Evolutionary conservation across 2,329 filamentous ascomycete genomes (phyloP).

Genomic region (Alternaria novae-zelandiae): DNA sequence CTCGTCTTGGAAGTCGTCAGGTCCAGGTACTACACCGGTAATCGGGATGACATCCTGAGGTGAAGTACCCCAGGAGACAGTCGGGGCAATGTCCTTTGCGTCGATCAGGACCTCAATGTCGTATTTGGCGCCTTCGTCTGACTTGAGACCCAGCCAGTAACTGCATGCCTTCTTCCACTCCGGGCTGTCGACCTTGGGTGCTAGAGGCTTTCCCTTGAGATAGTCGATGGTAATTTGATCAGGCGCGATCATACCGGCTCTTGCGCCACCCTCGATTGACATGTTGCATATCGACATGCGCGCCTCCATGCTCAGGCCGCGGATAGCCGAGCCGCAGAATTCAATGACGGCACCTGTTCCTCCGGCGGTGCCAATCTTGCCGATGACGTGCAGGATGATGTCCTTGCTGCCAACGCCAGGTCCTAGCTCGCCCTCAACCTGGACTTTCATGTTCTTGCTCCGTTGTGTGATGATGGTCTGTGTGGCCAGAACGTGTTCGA

Average conservation of each 20-base stretch:
- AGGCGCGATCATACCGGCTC: conserved; percentile 95
- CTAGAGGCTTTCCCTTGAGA: conserved; percentile 87
- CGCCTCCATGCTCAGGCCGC: conserved; percentile 89
- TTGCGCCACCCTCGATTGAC: conserved; percentile 94
- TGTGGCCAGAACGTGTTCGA: conserved; percentile 96
- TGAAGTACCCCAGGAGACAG: conserved; percentile 95
- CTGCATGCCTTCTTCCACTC: conserved; percentile 88
- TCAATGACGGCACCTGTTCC: conserved; percentile 95
- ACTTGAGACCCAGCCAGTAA: conserved; percentile 87
- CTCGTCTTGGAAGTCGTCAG: conserved; percentile 82
- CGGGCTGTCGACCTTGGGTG: conserved; percentile 80
- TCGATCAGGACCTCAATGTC: conserved; percentile 90
- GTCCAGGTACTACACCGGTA: conserved; percentile 86
- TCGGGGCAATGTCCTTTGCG: conserved; percentile 90
- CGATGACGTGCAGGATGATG: conserved; percentile 90
- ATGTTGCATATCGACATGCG: conserved; percentile 99
- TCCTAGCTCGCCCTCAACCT: conserved; percentile 88
- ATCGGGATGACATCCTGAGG: conserved; percentile 97
- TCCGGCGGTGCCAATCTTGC: conserved; percentile 91
- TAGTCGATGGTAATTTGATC: conserved; percentile 95
- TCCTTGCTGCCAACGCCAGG: conserved; percentile 97
- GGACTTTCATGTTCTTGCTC: conserved; percentile 98
- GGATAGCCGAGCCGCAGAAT: conserved; percentile 94
- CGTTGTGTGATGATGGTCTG: conserved; percentile 93
- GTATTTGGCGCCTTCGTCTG: conserved; percentile 87